Evolutionary conservation across 2,329 filamentous ascomycete genomes (phyloP).

Genomic region (Biscogniauxia mediterranea): DNA sequence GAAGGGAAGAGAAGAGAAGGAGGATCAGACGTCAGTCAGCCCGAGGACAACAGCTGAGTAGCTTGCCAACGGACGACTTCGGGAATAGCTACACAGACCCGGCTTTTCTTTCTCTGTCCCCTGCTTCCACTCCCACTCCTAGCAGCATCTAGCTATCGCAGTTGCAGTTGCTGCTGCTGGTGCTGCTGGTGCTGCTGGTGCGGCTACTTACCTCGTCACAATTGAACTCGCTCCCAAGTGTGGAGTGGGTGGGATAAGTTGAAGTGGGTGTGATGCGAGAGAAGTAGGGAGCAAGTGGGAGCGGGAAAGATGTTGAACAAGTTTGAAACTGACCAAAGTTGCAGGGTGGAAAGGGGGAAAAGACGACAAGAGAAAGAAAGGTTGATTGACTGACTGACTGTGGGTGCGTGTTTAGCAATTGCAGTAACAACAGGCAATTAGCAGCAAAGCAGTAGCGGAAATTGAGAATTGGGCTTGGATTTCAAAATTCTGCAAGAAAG

Average conservation of each 20-base stretch:
- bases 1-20: not conserved
- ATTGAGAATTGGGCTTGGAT: too few relatives aligned
- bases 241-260: constrained; percentile 15
- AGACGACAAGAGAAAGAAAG: too few relatives aligned
- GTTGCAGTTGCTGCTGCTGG: not conserved
- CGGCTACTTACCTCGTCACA: constrained; percentile 16
- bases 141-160: too few relatives aligned
- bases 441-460: too few relatives aligned
- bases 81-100: not conserved
- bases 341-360: too few relatives aligned
- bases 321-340: too few relatives aligned
- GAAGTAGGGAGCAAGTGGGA: constrained; percentile 15
- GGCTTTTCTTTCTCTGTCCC: not conserved
- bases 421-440: too few relatives aligned
- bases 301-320: not conserved
- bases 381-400: too few relatives aligned
- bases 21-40: not conserved
- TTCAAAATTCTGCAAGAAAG: not conserved
- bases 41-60: constrained; percentile 5
- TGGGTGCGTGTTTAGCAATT: too few relatives aligned
- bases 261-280: constrained; percentile 1
- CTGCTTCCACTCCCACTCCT: too few relatives aligned
- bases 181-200: not conserved
- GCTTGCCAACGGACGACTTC: not conserved
- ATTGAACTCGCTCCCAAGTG: constrained; percentile 22